Conservation (phyloP, 75 land plant species). For the Ceratopteris richardii region DNA sequence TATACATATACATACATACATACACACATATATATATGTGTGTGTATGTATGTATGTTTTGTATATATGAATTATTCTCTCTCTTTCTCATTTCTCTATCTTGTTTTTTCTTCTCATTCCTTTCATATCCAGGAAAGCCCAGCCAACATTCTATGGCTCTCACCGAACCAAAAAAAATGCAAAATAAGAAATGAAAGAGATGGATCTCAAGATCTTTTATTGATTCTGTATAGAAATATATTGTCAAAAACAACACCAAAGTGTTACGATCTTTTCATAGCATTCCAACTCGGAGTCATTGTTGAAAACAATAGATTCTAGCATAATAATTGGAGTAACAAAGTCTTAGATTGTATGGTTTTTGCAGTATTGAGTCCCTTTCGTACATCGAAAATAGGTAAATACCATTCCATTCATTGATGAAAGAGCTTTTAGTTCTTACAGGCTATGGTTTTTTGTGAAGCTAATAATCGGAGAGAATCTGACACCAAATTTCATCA, state of each 20-base stretch:
- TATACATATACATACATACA: too few species aligned
- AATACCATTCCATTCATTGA: too few species aligned
- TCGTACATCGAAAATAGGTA: too few species aligned
- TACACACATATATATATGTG: too few species aligned
- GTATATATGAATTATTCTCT: not conserved
- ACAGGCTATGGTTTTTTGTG: not conserved
- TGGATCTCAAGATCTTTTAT: not conserved
- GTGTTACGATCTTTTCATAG: not conserved
- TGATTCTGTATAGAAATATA: not conserved
- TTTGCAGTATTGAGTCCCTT: too few species aligned
- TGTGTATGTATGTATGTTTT: too few species aligned
- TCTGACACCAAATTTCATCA: not conserved
- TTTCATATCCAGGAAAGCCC: not conserved
- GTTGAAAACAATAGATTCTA: too few species aligned
- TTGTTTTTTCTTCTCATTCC: not conserved
- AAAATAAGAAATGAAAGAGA: too few species aligned
- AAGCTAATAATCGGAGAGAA: not conserved
- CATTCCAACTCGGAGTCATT: too few species aligned
- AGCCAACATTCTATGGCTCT: not conserved
- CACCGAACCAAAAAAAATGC: too few species aligned
- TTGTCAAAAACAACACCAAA: not conserved
- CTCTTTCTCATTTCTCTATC: not conserved
- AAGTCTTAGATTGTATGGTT: too few species aligned
- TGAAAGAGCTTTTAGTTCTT: not conserved
- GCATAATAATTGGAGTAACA: too few species aligned